A percentile compares a stretch with the other conserved stretches of the same genome.
Evolutionary conservation across 2,329 filamentous ascomycete genomes (phyloP).

Genomic region (Triangularia setosa): DNA sequence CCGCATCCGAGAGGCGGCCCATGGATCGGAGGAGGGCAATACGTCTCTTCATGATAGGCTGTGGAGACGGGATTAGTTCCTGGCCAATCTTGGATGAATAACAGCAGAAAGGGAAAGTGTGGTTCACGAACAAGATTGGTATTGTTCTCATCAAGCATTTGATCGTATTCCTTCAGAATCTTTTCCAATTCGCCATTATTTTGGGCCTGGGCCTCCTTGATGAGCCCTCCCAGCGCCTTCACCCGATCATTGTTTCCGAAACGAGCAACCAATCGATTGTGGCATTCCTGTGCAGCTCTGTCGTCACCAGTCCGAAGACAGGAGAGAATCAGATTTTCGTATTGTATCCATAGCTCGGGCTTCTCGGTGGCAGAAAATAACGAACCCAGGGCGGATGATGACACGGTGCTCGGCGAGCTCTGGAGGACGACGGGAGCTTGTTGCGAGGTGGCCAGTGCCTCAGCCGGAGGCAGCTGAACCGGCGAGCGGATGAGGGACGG

Average conservation of each 20-base stretch:
- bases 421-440: constrained; percentile 55
- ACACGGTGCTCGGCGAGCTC: constrained; percentile 51
- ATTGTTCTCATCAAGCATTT: constrained; percentile 66
- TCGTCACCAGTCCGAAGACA: constrained; percentile 84
- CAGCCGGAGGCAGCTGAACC: constrained; percentile 51
- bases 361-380: constrained; percentile 61
- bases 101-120: not conserved
- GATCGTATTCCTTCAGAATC: constrained; percentile 74
- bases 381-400: constrained; percentile 50
- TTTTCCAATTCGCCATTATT: constrained; percentile 61
- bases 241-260: constrained; percentile 89
- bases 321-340: constrained; percentile 82
- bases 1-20: constrained; percentile 67
- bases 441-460: constrained; percentile 56
- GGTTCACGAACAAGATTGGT: constrained; percentile 69
- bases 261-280: constrained; percentile 70
- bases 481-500: constrained; percentile 55
- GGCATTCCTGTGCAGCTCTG: constrained; percentile 66
- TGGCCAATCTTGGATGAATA: not conserved
- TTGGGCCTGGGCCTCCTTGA: constrained; percentile 76
- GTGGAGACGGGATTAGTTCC: constrained; percentile 2
- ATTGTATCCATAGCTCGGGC: constrained; percentile 75
- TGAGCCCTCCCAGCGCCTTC: constrained; percentile 75
- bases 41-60: constrained; percentile 82
- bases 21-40: constrained; percentile 75